Percentiles rank a stretch among this genome's conserved stretches.
Evolutionary conservation across 805 yeast species (phyloP).

Genomic region (Saccharomycopsis microspora): DNA sequence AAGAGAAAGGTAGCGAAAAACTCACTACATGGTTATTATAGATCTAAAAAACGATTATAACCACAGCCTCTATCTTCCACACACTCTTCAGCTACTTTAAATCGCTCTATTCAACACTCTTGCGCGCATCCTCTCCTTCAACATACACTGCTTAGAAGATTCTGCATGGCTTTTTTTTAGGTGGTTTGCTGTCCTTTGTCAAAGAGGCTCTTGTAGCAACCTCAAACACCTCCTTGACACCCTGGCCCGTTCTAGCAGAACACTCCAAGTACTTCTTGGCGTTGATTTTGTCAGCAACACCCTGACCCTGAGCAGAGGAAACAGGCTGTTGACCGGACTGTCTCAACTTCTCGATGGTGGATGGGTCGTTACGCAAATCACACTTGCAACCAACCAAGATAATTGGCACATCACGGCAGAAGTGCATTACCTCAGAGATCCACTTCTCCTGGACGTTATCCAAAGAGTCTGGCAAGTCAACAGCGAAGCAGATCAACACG

Average conservation of each 20-base stretch:
- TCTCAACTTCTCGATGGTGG: constrained; percentile 63
- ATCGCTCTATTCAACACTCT: not conserved
- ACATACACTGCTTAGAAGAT: constrained; percentile 36
- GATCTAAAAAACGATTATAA: not conserved
- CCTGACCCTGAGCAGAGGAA: constrained; percentile 69
- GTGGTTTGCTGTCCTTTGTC: constrained; percentile 33
- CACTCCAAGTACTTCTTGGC: constrained; percentile 83
- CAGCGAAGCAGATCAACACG: constrained; percentile 80
- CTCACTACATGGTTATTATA: not conserved
- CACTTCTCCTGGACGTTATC: constrained; percentile 94
- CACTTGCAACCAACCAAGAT: constrained; percentile 86
- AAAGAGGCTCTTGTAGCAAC: constrained; percentile 88
- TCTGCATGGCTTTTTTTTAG: constrained; percentile 58
- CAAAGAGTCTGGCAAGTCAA: constrained; percentile 84
- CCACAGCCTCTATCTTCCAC: not conserved
- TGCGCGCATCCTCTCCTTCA: not conserved
- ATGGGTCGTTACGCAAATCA: constrained; percentile 76
- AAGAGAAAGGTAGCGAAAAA: not conserved
- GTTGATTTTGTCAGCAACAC: constrained; percentile 82
- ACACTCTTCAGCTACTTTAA: not conserved
- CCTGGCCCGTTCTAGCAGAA: constrained; percentile 84
- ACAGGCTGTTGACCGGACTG: constrained; percentile 76
- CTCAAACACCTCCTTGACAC: constrained; percentile 88
- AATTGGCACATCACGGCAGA: constrained; percentile 91
- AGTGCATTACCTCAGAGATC: constrained; percentile 88